These are phyloP conservation scores for Lophium mytilinum DNA, from an alignment of 495 filamentous ascomycete species.

Conservation along the genomic window DNA sequence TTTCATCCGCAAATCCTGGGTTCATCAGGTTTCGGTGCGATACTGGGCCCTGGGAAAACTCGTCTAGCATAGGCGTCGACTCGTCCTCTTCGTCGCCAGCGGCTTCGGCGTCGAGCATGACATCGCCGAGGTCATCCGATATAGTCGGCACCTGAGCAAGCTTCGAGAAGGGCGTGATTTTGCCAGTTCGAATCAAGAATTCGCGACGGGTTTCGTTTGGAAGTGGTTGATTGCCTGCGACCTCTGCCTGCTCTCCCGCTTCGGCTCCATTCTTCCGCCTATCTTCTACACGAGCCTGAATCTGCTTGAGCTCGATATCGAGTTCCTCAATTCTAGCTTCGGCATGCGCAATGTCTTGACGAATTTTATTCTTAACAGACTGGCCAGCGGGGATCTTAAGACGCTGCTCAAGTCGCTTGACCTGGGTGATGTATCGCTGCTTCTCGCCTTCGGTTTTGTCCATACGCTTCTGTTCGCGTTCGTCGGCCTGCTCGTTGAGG, in stretches of 20 bases:
- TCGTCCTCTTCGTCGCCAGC: conserved; percentile 37
- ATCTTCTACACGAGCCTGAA: conserved; percentile 67
- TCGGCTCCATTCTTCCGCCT: conserved; percentile 47
- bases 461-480: conserved; percentile 77
- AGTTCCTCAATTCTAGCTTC: conserved; percentile 52
- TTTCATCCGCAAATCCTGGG: conserved; percentile 64
- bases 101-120: conserved; percentile 63
- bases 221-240: conserved; percentile 46
- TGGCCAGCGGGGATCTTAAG: conserved; percentile 42
- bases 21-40: conserved; percentile 76
- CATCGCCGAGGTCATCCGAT: conserved; percentile 57
- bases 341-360: conserved; percentile 55
- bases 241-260: conserved; percentile 37
- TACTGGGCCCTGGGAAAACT: conserved; percentile 26
- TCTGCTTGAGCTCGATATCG: conserved; percentile 64
- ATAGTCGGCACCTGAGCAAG: conserved; percentile 47
- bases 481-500: conserved; percentile 74
- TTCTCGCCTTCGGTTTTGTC: conserved; percentile 60
- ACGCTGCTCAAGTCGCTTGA: conserved; percentile 44
- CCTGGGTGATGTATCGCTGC: conserved; percentile 39
- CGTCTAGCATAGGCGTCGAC: conserved; percentile 3
- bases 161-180: conserved; percentile 90
- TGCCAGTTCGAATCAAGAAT: conserved; percentile 88
- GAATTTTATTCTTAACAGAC: conserved; percentile 41
- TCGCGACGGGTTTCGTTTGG: conserved; percentile 77